These are phyloP conservation scores for Crithidia mellificae DNA, from an alignment of 208 protist species.

Conservation along the genomic window DNA sequence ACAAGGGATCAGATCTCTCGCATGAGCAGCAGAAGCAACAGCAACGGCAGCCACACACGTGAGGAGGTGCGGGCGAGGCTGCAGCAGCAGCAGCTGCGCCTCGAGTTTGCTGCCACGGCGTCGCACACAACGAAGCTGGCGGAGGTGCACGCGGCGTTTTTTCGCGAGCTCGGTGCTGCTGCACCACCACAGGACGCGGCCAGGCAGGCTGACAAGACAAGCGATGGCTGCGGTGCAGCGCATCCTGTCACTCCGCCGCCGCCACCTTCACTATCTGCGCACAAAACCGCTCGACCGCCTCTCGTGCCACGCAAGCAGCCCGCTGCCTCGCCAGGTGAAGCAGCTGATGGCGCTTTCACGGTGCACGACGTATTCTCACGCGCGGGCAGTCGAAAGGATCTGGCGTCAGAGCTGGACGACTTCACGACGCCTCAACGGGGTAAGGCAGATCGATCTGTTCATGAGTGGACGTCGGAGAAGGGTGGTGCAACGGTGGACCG, in stretches of 20 bases:
- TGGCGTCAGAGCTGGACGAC: conserved; percentile 1
- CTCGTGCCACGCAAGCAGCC: neutral
- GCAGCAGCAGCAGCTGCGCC: neutral
- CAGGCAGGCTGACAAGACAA: neutral
- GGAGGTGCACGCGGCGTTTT: conserved; percentile 11
- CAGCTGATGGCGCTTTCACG: neutral
- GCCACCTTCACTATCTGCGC: neutral
- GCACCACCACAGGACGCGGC: too few relatives aligned
- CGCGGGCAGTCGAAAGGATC: neutral
- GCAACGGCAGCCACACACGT: neutral
- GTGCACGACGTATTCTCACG: conserved; percentile 10
- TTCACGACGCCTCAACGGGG: neutral
- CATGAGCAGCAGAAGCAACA: too few relatives aligned
- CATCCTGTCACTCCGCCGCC: neutral
- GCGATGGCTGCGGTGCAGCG: neutral
- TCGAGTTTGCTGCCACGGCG: neutral
- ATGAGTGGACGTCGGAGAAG: conserved; percentile 13
- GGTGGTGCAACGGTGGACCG: conserved; percentile 4
- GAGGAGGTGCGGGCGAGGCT: conserved; percentile 3
- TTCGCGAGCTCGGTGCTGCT: neutral
- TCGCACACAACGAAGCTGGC: neutral
- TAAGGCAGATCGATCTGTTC: neutral
- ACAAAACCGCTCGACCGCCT: neutral
- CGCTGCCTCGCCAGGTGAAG: neutral
- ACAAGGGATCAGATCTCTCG: neutral